A percentile compares a stretch with the other conserved stretches of the same genome.
Evolutionary conservation across 345 rosid genomes (phyloP).

Genomic region (Angophora floribunda): DNA sequence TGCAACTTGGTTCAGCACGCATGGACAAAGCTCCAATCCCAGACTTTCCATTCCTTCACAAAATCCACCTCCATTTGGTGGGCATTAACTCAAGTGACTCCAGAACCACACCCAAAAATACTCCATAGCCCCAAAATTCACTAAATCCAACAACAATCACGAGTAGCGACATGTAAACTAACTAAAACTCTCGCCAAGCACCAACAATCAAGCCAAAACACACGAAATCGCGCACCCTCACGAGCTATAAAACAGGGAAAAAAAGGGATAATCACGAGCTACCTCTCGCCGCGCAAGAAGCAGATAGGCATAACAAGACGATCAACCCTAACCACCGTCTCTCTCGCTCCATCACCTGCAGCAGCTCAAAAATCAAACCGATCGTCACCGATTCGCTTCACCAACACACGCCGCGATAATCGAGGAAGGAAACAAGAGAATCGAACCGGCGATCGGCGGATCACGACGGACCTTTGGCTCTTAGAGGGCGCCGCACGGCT

Average conservation of each 20-base stretch:
- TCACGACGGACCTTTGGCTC: background rate
- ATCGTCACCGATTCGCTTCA: background rate
- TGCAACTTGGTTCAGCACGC: background rate
- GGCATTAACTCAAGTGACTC: background rate
- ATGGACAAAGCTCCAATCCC: background rate
- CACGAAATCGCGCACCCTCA: background rate
- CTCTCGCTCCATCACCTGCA: background rate
- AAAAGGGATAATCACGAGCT: background rate
- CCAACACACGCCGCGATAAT: background rate
- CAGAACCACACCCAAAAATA: background rate
- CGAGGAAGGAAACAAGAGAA: background rate
- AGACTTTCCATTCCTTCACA: background rate
- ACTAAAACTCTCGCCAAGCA: background rate
- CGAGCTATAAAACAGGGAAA: background rate
- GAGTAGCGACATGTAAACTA: background rate
- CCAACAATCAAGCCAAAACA: background rate
- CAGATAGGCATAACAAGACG: background rate
- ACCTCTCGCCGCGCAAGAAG: conserved; percentile 1
- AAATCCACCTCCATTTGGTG: background rate
- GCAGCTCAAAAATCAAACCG: background rate
- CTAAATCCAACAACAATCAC: background rate
- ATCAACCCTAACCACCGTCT: conserved; percentile 1
- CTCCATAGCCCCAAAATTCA: background rate
- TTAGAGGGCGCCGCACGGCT: no score
- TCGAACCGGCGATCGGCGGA: background rate